Conservation (phyloP, 2,329 filamentous ascomycete species). For the Nigrospora oryzae region DNA sequence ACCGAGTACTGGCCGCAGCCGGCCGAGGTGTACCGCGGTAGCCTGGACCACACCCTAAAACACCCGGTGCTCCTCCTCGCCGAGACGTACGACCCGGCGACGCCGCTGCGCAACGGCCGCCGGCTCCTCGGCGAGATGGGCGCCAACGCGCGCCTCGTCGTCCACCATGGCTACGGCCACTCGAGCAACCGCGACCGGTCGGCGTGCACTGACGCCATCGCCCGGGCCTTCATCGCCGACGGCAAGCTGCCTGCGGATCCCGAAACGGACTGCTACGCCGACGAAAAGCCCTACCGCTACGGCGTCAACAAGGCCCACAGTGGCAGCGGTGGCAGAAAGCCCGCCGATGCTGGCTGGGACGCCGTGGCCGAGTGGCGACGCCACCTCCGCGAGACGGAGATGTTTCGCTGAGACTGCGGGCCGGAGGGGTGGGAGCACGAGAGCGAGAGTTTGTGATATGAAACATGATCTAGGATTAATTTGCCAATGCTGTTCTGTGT, state of each 20-base stretch:
- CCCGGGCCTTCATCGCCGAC: slow-evolving; percentile 29
- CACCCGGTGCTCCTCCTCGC: slow-evolving; percentile 37
- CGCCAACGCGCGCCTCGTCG: slow-evolving; percentile 35
- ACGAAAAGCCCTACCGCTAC: slow-evolving; percentile 39
- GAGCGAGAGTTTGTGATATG: no score
- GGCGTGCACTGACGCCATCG: slow-evolving; percentile 33
- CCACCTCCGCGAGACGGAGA: slow-evolving; percentile 12
- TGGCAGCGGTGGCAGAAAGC: background rate
- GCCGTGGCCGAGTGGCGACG: slow-evolving; percentile 13
- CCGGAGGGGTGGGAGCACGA: no score
- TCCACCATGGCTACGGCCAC: slow-evolving; percentile 41
- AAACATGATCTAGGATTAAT: no score
- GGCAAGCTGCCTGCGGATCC: slow-evolving; percentile 28
- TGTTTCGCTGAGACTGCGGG: no score
- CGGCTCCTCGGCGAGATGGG: slow-evolving; percentile 36
- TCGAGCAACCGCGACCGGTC: slow-evolving; percentile 32
- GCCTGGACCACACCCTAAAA: slow-evolving; percentile 32
- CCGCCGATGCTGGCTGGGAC: slow-evolving; percentile 1
- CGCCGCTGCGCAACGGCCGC: slow-evolving; percentile 37
- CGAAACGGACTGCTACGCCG: slow-evolving; percentile 36
- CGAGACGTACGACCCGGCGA: slow-evolving; percentile 41
- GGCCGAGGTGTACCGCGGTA: slow-evolving; percentile 37
- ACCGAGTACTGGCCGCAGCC: slow-evolving; percentile 33
- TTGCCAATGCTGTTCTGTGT: no score
- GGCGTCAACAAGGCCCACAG: slow-evolving; percentile 13